A percentile compares a stretch with the other conserved stretches of the same genome.
These are phyloP conservation scores for Psilocybe tampanensis DNA, from an alignment of 768 basidiomycete species.

Conservation along the genomic window DNA sequence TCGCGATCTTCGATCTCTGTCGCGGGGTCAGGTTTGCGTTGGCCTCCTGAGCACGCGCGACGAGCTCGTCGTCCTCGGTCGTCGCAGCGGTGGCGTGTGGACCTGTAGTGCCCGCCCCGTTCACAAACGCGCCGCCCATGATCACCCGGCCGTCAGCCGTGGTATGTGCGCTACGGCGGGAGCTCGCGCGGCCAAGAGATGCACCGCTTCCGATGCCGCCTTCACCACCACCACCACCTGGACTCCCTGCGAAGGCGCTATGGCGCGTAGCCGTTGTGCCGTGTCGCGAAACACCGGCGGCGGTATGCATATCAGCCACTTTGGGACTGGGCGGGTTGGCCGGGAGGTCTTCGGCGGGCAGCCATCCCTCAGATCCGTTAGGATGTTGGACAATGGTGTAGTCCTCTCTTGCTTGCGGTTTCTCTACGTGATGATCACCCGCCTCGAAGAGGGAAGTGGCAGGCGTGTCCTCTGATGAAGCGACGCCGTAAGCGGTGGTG, in stretches of 20 bases:
- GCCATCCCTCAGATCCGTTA: conserved; percentile 30
- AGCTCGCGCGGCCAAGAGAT: conserved; percentile 24
- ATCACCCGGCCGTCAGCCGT: conserved; percentile 33
- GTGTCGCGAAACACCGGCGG: not conserved
- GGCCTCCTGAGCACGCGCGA: conserved; percentile 46
- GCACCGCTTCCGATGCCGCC: conserved; percentile 1
- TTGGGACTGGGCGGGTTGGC: not conserved
- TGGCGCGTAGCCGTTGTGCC: not conserved
- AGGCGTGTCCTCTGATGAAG: not conserved
- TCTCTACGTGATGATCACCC: not conserved
- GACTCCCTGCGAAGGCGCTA: not conserved
- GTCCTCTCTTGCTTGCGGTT: not conserved
- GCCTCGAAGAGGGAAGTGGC: not conserved
- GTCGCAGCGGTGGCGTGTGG: conserved; percentile 44
- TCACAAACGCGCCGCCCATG: conserved; percentile 46
- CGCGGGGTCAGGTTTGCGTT: conserved; percentile 50
- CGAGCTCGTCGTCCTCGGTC: conserved; percentile 38
- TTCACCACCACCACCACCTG: not conserved
- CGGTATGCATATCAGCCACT: not conserved
- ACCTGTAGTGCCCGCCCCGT: conserved; percentile 56
- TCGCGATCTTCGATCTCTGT: conserved; percentile 53
- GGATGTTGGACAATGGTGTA: conserved; percentile 17
- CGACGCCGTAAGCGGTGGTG: not conserved
- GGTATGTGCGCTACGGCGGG: conserved; percentile 36
- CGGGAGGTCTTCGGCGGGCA: conserved; percentile 18